Conservation (phyloP, 345 rosid genomes). For the Physaria fendleri region DNA sequence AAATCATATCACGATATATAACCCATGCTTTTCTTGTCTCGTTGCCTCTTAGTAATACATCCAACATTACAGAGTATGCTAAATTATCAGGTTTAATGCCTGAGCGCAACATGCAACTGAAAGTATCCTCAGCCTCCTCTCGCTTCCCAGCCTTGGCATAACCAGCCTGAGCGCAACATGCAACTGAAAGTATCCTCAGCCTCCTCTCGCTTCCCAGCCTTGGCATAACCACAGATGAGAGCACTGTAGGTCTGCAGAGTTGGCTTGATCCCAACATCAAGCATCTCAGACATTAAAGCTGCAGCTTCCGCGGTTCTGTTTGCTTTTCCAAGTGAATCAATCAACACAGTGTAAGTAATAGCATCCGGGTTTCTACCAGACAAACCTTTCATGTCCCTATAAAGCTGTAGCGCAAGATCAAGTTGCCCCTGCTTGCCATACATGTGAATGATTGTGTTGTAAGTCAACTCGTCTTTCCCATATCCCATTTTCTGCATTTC, state of each 20-base stretch:
- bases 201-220: conserved; percentile 72
- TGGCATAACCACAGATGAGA: conserved; percentile 90
- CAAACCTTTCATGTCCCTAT: conserved; percentile 65
- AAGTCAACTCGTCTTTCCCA: conserved; percentile 81
- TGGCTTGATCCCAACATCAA: conserved; percentile 74
- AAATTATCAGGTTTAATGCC: conserved; percentile 77
- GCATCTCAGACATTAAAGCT: conserved; percentile 83
- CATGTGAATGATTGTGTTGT: conserved; percentile 93
- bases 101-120: conserved; percentile 65
- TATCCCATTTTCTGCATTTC: conserved; percentile 78
- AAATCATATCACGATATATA: conserved; percentile 62
- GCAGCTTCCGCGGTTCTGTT: conserved; percentile 67
- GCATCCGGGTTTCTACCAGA: conserved; percentile 74
- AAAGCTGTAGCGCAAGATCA: conserved; percentile 70
- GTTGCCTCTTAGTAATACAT: conserved; percentile 59
- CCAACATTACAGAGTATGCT: conserved; percentile 87
- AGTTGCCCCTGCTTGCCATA: conserved; percentile 81
- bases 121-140: conserved; percentile 70
- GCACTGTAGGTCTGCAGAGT: conserved; percentile 88
- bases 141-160: conserved; percentile 87
- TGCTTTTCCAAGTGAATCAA: conserved; percentile 92
- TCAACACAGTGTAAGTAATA: conserved; percentile 77
- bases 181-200: conserved; percentile 70
- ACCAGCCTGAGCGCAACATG: conserved; percentile 78
- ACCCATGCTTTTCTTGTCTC: conserved; percentile 52